Percentiles rank a stretch among this genome's conserved stretches.
These are phyloP conservation scores for Nicotiana tabacum DNA, from an alignment of 257 asterid species.

Conservation along the genomic window DNA sequence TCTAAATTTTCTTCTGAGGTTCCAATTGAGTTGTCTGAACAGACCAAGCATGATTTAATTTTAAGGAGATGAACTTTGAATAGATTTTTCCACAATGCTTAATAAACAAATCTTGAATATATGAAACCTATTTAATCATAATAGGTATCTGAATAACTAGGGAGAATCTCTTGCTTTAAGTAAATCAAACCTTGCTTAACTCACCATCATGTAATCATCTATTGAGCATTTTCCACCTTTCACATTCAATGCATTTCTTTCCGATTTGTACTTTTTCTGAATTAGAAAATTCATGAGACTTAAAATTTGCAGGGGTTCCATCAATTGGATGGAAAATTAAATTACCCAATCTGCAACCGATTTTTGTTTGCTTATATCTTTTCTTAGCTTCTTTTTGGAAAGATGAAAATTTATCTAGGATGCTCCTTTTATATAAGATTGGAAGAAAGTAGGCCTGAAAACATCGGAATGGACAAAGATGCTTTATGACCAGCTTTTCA, in stretches of 20 bases:
- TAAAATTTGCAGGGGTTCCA: not conserved
- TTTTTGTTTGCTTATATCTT: not conserved
- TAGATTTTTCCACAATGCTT: not conserved
- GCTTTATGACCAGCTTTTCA: not conserved
- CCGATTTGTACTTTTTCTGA: not conserved
- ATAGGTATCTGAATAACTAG: not conserved
- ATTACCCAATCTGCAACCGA: not conserved
- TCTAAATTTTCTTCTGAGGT: not conserved
- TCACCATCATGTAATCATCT: not conserved
- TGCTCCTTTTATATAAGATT: not conserved
- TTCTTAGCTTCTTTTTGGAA: not conserved
- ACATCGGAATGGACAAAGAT: not conserved
- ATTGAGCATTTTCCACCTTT: not conserved
- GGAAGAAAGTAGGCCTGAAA: not conserved
- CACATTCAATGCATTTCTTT: not conserved
- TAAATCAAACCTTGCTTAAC: not conserved
- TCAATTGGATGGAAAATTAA: not conserved
- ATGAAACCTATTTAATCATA: not conserved
- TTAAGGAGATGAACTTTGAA: constrained; percentile 5
- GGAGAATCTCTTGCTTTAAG: not conserved
- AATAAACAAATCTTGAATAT: not conserved
- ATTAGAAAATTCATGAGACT: not conserved
- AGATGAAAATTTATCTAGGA: not conserved
- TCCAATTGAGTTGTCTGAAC: not conserved
- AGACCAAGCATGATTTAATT: not conserved